Percentiles rank a stretch among this genome's conserved stretches.
These are phyloP conservation scores for Diaporthe capsici DNA, from an alignment of 2,329 filamentous ascomycete genomes.

Conservation along the genomic window DNA sequence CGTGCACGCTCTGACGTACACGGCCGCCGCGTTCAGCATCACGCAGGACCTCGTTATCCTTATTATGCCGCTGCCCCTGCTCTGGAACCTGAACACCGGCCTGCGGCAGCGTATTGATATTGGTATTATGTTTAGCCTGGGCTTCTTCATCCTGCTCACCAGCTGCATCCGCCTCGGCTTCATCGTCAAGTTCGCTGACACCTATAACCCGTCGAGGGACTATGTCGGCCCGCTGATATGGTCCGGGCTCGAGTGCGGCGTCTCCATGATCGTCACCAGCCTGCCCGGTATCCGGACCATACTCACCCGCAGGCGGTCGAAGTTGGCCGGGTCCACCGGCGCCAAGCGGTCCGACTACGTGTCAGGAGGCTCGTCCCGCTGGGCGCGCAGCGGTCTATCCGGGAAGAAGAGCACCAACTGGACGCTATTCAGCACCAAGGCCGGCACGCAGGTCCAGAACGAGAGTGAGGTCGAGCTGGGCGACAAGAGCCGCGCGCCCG, in stretches of 20 bases:
- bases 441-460: slow-evolving; percentile 34
- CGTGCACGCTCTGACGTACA: slow-evolving; percentile 50
- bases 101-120: slow-evolving; percentile 47
- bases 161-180: slow-evolving; percentile 54
- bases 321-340: slow-evolving; percentile 31
- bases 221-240: slow-evolving; percentile 57
- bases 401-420: slow-evolving; percentile 24
- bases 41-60: slow-evolving; percentile 53
- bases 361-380: slow-evolving; percentile 14
- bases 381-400: neutral
- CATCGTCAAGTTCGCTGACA: slow-evolving; percentile 50
- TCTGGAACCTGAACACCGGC: slow-evolving; percentile 49
- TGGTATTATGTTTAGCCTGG: slow-evolving; percentile 55
- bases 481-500: slow-evolving; percentile 45
- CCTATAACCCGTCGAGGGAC: slow-evolving; percentile 57
- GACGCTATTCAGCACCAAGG: slow-evolving; percentile 16
- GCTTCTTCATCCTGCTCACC: slow-evolving; percentile 53
- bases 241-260: slow-evolving; percentile 58
- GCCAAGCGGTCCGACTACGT: slow-evolving; percentile 32
- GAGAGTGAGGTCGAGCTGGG: slow-evolving; percentile 50
- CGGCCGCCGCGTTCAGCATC: slow-evolving; percentile 51
- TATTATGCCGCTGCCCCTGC: slow-evolving; percentile 50
- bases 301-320: slow-evolving; percentile 39
- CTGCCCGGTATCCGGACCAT: slow-evolving; percentile 56
- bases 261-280: slow-evolving; percentile 57